Evolutionary conservation across 371 early-diverging fungal species (phyloP).

Genomic region (Zopfochytrium polystomum): DNA sequence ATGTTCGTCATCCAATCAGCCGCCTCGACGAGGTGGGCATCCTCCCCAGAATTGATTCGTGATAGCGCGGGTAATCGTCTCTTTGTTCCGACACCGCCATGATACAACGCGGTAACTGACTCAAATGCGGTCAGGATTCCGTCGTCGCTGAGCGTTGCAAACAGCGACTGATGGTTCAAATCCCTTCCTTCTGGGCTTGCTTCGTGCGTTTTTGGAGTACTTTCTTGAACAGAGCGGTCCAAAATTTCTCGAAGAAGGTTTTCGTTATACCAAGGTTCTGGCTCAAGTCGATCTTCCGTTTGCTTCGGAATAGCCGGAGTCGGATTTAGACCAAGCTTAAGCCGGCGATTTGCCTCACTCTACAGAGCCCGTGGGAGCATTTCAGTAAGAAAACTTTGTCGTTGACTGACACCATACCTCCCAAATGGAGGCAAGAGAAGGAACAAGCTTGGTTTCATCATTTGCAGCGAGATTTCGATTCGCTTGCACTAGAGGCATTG

Average conservation of each 20-base stretch:
- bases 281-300: slow-evolving; percentile 1
- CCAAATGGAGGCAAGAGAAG: slow-evolving; percentile 59
- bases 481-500: slow-evolving; percentile 17
- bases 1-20: slow-evolving; percentile 1
- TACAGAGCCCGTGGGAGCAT: no score
- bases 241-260: slow-evolving; percentile 11
- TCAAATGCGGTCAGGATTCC: slow-evolving; percentile 49
- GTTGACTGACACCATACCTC: slow-evolving; percentile 27
- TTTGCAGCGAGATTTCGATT: background rate
- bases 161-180: background rate
- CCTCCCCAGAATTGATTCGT: background rate
- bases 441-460: slow-evolving; percentile 49
- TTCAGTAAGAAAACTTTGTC: no score
- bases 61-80: no score
- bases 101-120: slow-evolving; percentile 44
- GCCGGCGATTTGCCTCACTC: slow-evolving; percentile 32
- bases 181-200: no score
- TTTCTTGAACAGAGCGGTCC: slow-evolving; percentile 3
- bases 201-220: no score
- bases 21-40: background rate
- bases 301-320: slow-evolving; percentile 6
- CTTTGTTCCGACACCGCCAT: slow-evolving; percentile 8
- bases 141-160: slow-evolving; percentile 16
- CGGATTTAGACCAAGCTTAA: slow-evolving; percentile 3
- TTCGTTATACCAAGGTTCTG: slow-evolving; percentile 33